Percentiles rank a stretch among this genome's conserved stretches.
Conservation (phyloP, 1,139 yeast species). For the Citeromyces hawaiiensis region DNA sequence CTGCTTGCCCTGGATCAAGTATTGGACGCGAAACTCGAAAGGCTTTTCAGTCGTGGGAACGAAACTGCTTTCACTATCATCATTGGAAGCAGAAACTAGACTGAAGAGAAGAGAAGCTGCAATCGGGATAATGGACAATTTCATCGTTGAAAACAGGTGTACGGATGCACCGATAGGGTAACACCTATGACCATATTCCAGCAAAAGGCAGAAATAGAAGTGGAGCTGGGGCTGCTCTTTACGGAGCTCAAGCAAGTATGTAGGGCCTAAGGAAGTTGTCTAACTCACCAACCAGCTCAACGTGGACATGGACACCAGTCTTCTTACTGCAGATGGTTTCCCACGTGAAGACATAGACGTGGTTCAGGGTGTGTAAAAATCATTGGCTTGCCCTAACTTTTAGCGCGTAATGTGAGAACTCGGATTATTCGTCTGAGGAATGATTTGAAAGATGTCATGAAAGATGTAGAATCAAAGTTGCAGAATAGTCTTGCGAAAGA, state of each 20-base stretch:
- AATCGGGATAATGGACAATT: too few relatives aligned
- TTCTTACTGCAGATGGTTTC: conserved; percentile 63
- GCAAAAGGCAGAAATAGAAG: not conserved
- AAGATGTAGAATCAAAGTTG: conserved; percentile 32
- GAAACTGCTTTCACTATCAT: conserved; percentile 10
- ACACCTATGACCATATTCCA: not conserved
- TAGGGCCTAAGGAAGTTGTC: not conserved
- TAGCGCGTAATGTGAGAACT: conserved; percentile 42
- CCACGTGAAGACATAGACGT: conserved; percentile 83
- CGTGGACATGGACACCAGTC: conserved; percentile 50
- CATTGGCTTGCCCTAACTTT: not conserved
- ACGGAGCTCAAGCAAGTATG: not conserved
- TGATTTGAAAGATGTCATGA: conserved; percentile 42
- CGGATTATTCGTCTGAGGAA: conserved; percentile 56
- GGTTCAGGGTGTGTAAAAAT: conserved; percentile 19
- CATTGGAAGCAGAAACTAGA: too few relatives aligned
- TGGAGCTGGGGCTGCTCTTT: not conserved
- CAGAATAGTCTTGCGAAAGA: conserved; percentile 4
- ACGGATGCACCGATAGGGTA: not conserved
- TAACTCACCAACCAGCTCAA: conserved; percentile 13
- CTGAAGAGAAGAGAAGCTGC: too few relatives aligned
- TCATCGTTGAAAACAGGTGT: not conserved
- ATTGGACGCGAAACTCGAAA: conserved; percentile 27
- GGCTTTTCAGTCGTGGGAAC: conserved; percentile 18
- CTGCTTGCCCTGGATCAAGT: conserved; percentile 29